phyloP scores from a whole-genome alignment of 106 monocot species.

The Phalaenopsis equestris region DNA sequence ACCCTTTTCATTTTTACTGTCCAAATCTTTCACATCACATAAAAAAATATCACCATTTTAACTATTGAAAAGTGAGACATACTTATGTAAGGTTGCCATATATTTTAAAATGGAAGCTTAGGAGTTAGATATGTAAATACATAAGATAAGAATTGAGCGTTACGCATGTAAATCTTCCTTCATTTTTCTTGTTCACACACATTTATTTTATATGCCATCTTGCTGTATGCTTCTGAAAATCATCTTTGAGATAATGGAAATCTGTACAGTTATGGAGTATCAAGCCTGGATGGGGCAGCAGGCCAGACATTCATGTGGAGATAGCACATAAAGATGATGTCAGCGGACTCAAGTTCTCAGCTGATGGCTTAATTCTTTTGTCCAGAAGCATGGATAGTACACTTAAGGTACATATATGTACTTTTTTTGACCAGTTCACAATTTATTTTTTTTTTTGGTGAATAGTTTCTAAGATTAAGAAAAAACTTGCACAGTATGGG shows the following conservation, averaged over 20 bases:
- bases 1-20: too few relatives aligned
- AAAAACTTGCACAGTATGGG: neutral
- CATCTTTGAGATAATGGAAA: neutral
- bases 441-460: neutral
- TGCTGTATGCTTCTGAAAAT: neutral
- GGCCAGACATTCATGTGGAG: constrained; percentile 84
- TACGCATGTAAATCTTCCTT: too few relatives aligned
- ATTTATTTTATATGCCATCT: neutral
- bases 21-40: too few relatives aligned
- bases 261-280: constrained; percentile 74
- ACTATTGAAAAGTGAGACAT: too few relatives aligned
- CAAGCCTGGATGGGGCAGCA: constrained; percentile 98
- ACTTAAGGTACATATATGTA: constrained; percentile 50
- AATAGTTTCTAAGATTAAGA: neutral
- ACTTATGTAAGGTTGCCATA: too few relatives aligned
- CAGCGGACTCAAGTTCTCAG: constrained; percentile 86
- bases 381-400: constrained; percentile 92
- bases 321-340: constrained; percentile 84
- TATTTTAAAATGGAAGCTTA: too few relatives aligned
- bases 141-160: too few relatives aligned
- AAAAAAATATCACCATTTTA: too few relatives aligned
- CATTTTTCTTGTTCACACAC: too few relatives aligned
- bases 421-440: neutral
- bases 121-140: too few relatives aligned
- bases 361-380: constrained; percentile 66